Evolutionary conservation across 2,329 filamentous ascomycete genomes (phyloP).

Genomic region (Clonostachys chloroleuca): DNA sequence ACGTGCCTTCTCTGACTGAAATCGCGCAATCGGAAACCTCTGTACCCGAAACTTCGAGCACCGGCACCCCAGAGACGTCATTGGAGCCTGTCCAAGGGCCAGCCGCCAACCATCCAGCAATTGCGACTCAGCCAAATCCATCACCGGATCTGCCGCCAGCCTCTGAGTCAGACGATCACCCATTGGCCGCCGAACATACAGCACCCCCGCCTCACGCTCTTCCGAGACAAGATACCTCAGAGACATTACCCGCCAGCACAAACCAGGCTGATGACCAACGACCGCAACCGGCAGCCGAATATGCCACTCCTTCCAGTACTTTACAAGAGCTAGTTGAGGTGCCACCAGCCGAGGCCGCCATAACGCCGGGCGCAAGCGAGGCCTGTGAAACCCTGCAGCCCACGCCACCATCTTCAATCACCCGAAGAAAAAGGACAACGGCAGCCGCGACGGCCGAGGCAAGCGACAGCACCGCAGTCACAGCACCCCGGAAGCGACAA

Average conservation of each 20-base stretch:
- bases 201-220: too few species aligned
- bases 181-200: neutral
- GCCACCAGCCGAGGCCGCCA: neutral
- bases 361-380: neutral
- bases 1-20: neutral
- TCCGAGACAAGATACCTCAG: too few species aligned
- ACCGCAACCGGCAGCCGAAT: too few species aligned
- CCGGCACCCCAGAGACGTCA: too few species aligned
- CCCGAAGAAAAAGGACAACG: neutral
- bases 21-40: too few species aligned
- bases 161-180: neutral
- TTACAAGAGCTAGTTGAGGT: neutral
- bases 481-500: slow-evolving; percentile 15
- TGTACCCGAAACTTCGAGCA: too few species aligned
- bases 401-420: neutral
- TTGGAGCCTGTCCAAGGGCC: too few species aligned
- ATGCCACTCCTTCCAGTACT: too few species aligned
- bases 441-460: too few species aligned
- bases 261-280: too few species aligned
- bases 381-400: neutral
- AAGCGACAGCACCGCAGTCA: neutral
- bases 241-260: too few species aligned
- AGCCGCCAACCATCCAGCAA: neutral
- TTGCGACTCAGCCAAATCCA: neutral
- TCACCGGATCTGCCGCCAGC: neutral